These are phyloP conservation scores for Globisporangium echinulatum DNA, from an alignment of 352 stramenopile genomes.

Conservation along the genomic window DNA sequence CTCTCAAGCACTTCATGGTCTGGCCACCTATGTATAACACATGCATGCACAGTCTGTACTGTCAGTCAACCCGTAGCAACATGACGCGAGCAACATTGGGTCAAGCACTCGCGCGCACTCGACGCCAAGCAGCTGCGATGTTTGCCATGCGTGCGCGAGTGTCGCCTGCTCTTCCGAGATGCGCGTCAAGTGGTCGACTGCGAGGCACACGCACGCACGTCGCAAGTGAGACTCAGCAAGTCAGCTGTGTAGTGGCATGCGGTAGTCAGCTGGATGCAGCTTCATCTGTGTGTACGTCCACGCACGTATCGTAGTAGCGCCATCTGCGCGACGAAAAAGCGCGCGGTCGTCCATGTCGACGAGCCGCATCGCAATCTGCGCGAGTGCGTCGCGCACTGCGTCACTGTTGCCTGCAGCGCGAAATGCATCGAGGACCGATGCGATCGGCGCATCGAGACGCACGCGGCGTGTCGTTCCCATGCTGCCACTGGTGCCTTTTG, in stretches of 20 bases:
- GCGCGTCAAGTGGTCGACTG: slow-evolving; percentile 54
- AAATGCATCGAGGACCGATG: slow-evolving; percentile 38
- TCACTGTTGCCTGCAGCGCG: slow-evolving; percentile 21
- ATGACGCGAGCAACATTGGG: background rate
- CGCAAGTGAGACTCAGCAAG: background rate
- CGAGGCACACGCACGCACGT: slow-evolving; percentile 1
- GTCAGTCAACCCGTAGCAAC: background rate
- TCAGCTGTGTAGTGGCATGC: no score
- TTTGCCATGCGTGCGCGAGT: slow-evolving; percentile 27
- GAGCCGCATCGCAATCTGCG: slow-evolving; percentile 53
- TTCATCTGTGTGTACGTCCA: background rate
- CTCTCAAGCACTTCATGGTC: slow-evolving; percentile 46
- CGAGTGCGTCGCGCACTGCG: slow-evolving; percentile 33
- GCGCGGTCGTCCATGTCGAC: slow-evolving; percentile 39
- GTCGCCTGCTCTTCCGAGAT: slow-evolving; percentile 55
- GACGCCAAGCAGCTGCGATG: slow-evolving; percentile 27
- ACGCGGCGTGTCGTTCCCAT: slow-evolving; percentile 13
- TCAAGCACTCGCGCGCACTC: slow-evolving; percentile 10
- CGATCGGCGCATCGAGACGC: slow-evolving; percentile 24
- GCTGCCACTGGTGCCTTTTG: no score
- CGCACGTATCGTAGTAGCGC: slow-evolving; percentile 42
- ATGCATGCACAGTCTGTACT: background rate
- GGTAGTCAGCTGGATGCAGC: no score
- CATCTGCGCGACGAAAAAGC: slow-evolving; percentile 49
- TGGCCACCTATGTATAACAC: slow-evolving; percentile 25